Evolutionary conservation across 2,329 filamentous ascomycete species (phyloP).

Genomic region (Arthrobotrys entomopaga): DNA sequence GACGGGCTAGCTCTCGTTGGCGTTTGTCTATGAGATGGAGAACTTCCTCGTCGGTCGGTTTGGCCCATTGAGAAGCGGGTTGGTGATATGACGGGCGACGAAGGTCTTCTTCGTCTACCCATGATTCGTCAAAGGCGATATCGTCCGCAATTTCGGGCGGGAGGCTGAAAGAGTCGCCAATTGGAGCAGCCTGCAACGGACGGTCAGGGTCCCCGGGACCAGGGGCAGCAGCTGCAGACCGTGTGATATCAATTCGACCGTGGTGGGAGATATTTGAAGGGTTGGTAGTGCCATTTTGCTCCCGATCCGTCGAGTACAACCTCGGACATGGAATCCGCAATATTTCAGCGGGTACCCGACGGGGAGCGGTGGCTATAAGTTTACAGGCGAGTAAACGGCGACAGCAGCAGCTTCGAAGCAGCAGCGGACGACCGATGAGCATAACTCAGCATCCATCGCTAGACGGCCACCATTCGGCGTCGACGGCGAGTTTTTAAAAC

Average conservation of each 20-base stretch:
- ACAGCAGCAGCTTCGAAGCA: constrained; percentile 49
- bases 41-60: constrained; percentile 44
- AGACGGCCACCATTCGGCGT: constrained; percentile 4
- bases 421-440: constrained; percentile 55
- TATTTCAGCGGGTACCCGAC: not conserved
- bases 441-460: constrained; percentile 53
- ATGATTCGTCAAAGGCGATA: constrained; percentile 16
- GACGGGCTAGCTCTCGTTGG: constrained; percentile 35
- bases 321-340: not conserved
- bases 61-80: constrained; percentile 8
- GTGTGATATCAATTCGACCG: not conserved
- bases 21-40: constrained; percentile 43
- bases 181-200: not conserved
- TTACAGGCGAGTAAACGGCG: constrained; percentile 21
- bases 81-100: not conserved
- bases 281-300: not conserved
- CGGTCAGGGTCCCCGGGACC: too few species aligned
- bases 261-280: not conserved
- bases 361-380: constrained; percentile 1
- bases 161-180: constrained; percentile 5
- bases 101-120: constrained; percentile 20
- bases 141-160: constrained; percentile 29
- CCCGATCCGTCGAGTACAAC: constrained; percentile 35
- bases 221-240: not conserved
- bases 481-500: constrained; percentile 32